Percentiles rank a stretch among this genome's conserved stretches.
Evolutionary conservation across 1,139 yeast genomes (phyloP).

Genomic region (Suhomyces bolitotheri): DNA sequence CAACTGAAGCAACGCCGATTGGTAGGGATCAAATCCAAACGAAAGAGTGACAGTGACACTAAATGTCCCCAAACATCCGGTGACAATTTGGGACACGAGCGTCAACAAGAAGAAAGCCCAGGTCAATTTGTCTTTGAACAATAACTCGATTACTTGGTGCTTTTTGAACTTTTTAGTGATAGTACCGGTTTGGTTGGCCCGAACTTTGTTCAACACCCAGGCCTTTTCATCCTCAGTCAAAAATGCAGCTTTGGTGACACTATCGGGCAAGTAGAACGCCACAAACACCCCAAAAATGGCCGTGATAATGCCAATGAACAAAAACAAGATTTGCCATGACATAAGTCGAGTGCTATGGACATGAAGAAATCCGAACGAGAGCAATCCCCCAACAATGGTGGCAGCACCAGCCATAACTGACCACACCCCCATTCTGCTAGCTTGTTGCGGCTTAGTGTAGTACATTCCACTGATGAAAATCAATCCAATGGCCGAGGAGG

Average conservation of each 20-base stretch:
- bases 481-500: constrained; percentile 21
- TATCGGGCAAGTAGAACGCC: constrained; percentile 35
- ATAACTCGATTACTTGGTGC: constrained; percentile 32
- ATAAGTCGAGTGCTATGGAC: constrained; percentile 26
- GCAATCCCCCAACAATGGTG: constrained; percentile 41
- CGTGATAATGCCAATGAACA: constrained; percentile 40
- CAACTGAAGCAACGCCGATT: constrained; percentile 42
- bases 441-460: constrained; percentile 36
- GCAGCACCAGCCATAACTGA: constrained; percentile 42
- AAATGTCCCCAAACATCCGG: constrained; percentile 43
- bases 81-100: constrained; percentile 37
- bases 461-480: constrained; percentile 34
- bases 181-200: constrained; percentile 28
- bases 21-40: constrained; percentile 34
- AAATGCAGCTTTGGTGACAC: constrained; percentile 42
- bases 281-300: constrained; percentile 32
- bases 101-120: constrained; percentile 41
- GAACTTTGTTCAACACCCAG: constrained; percentile 19
- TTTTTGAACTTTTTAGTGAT: constrained; percentile 28
- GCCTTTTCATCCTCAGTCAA: constrained; percentile 38
- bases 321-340: constrained; percentile 43
- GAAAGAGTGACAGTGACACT: constrained; percentile 41
- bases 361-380: constrained; percentile 45
- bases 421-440: constrained; percentile 19
- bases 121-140: constrained; percentile 36